Base-by-base conservation (phyloP, 2,329 filamentous ascomycete genomes). In the Aureobasidium melanogenum region DNA sequence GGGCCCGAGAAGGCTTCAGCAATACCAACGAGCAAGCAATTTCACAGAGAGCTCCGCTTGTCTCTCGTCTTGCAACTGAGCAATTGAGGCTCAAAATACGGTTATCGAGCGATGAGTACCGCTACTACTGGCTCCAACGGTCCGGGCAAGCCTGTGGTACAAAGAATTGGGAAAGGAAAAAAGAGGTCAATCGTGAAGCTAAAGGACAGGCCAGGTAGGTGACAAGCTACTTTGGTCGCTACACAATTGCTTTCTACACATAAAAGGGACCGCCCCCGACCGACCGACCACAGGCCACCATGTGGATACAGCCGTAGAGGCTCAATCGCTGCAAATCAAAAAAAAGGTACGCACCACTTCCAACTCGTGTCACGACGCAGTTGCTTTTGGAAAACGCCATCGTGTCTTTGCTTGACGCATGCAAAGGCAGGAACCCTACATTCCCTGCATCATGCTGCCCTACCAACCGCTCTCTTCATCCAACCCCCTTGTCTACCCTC, bases 231-330 rank as follows among this genome's bases (percentile, higher is more conserved):
- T 19, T 19, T 32, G 26, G 26, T 52, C 32, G 50, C 50, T 54
- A 24, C 32, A 24, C 52, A 56, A 26, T 14, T 39, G 30, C 24
- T 43, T 34, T 39, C 14, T 39, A 28, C 32, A 26, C 34, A 44
- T 17, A 34, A 36, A 43, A 56, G 52, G 38, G 17, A 30, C 52
- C 38, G 28, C 22, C 38, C 26, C 22, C 28, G 28, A 30, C 34
- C 34, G 52, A 43, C 28, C 39, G 52, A 56, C n/a, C 52, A 56
- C 52, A 44, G 39, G 52, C 52, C 52, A 56, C 52, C 39, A 15
- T 56, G 52, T 56, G 52, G 52, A 56, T 44, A 56, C 52, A 24
- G 10, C 52, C 52, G 24, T 19, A n/a, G 30, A 54, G 24, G 36
- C 50, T 41, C 50, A 54, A 30, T 54, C 24, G 36, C 19, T 24